phyloP scores from a whole-genome alignment of 2,329 filamentous ascomycete genomes.

The Penicillium sp. region DNA sequence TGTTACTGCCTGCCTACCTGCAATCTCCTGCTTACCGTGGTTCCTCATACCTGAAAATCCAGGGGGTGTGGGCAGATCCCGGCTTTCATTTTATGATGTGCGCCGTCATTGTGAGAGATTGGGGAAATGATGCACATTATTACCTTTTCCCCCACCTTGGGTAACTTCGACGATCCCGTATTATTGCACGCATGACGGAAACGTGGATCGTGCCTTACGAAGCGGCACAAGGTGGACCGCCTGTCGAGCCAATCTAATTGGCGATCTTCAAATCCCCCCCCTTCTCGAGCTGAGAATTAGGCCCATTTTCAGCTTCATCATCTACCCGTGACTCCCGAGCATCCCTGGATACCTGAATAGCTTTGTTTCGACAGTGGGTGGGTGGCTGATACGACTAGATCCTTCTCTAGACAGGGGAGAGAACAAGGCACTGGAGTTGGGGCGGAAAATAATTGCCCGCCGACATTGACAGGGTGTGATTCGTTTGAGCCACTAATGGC shows the following conservation, averaged over 20 bases:
- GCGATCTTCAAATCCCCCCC: conserved; percentile 7
- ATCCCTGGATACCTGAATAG: not conserved
- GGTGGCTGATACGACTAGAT: not conserved
- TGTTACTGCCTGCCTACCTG: too few species aligned
- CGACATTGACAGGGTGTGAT: conserved; percentile 1
- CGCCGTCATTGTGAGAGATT: too few species aligned
- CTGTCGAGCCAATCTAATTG: conserved; percentile 16
- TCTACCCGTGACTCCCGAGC: not conserved
- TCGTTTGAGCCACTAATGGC: not conserved
- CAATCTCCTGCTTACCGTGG: too few species aligned
- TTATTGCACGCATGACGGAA: conserved; percentile 25
- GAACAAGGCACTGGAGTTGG: not conserved
- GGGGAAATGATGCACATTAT: too few species aligned
- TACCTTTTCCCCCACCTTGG: too few species aligned
- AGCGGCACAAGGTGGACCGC: conserved; percentile 13
- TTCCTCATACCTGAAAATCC: too few species aligned
- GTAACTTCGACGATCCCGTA: conserved; percentile 14
- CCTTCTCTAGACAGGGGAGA: not conserved
- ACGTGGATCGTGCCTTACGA: conserved; percentile 23
- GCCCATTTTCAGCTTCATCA: conserved; percentile 4
- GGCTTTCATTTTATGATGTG: too few species aligned
- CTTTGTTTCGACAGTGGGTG: not conserved
- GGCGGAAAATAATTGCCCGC: conserved; percentile 19
- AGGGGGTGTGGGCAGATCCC: too few species aligned
- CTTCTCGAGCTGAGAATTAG: not conserved